Conservation (phyloP, 495 filamentous ascomycete genomes). For the Penicillium roqueforti region DNA sequence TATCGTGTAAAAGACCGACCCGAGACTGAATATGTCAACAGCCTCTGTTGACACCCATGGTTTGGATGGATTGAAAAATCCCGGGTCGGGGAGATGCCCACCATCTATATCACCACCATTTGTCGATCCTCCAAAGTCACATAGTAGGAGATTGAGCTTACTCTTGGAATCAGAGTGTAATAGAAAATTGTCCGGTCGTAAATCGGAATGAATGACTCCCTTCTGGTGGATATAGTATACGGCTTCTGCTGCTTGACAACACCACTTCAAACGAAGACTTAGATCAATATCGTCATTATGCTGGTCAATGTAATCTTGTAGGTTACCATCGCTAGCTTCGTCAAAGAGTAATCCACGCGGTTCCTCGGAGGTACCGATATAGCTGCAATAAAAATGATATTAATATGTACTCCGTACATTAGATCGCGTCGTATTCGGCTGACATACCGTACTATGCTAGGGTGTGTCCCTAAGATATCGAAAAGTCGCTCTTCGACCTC, state of each 20-base stretch:
- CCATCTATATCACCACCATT: conserved; percentile 16
- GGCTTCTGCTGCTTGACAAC: conserved; percentile 16
- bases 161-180: conserved; percentile 8
- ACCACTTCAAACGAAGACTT: conserved; percentile 11
- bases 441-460: conserved; percentile 12
- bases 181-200: conserved; percentile 14
- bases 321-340: conserved; percentile 12
- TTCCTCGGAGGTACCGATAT: conserved; percentile 12
- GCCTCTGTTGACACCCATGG: conserved; percentile 17
- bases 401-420: too few relatives aligned
- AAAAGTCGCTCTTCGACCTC: conserved; percentile 14
- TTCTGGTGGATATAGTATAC: conserved; percentile 13
- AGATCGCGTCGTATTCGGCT: neutral
- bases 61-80: conserved; percentile 17
- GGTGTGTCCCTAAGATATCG: conserved; percentile 11
- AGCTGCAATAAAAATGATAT: neutral
- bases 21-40: conserved; percentile 23
- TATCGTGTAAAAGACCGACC: conserved; percentile 24
- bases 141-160: conserved; percentile 16
- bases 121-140: conserved; percentile 24
- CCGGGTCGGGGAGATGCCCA: conserved; percentile 17
- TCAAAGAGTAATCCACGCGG: conserved; percentile 10
- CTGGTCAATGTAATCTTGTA: conserved; percentile 14
- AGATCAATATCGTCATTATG: conserved; percentile 11
- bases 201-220: conserved; percentile 14